phyloP scores from a whole-genome alignment of 1,284 basidiomycete species.

The Fomitopsis palustris region DNA sequence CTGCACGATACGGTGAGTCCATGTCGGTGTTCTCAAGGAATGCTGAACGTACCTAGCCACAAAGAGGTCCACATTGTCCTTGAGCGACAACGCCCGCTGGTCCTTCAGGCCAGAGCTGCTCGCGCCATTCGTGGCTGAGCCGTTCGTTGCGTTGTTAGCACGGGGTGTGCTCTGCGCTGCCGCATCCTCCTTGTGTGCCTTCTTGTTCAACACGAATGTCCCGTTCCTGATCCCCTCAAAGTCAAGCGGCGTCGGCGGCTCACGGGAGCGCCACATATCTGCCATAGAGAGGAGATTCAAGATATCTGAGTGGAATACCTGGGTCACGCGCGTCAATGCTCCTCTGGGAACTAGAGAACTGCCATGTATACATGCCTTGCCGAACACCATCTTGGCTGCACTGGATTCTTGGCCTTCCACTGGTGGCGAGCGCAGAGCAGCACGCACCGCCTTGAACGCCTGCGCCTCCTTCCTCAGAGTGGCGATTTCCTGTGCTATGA shows the following conservation, averaged over 20 bases:
- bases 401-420: slow-evolving; percentile 32
- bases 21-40: too few species aligned
- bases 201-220: slow-evolving; percentile 45
- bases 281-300: slow-evolving; percentile 88
- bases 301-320: slow-evolving; percentile 91
- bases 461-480: slow-evolving; percentile 86
- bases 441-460: slow-evolving; percentile 82
- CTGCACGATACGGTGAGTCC: slow-evolving; percentile 36
- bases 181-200: slow-evolving; percentile 7
- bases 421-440: slow-evolving; percentile 48
- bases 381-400: slow-evolving; percentile 74
- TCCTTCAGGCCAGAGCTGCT: slow-evolving; percentile 61
- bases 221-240: slow-evolving; percentile 69
- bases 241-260: slow-evolving; percentile 81
- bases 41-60: too few species aligned
- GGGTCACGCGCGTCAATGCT: not conserved
- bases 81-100: slow-evolving; percentile 70
- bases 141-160: slow-evolving; percentile 14
- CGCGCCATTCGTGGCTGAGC: slow-evolving; percentile 8
- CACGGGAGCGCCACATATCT: slow-evolving; percentile 96
- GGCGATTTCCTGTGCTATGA: slow-evolving; percentile 86
- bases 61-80: slow-evolving; percentile 65
- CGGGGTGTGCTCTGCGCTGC: slow-evolving; percentile 12
- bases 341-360: not conserved
- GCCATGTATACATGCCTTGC: slow-evolving; percentile 73